These are phyloP conservation scores for Protomyces pachydermus DNA, from an alignment of 1,139 yeast species.

Conservation along the genomic window DNA sequence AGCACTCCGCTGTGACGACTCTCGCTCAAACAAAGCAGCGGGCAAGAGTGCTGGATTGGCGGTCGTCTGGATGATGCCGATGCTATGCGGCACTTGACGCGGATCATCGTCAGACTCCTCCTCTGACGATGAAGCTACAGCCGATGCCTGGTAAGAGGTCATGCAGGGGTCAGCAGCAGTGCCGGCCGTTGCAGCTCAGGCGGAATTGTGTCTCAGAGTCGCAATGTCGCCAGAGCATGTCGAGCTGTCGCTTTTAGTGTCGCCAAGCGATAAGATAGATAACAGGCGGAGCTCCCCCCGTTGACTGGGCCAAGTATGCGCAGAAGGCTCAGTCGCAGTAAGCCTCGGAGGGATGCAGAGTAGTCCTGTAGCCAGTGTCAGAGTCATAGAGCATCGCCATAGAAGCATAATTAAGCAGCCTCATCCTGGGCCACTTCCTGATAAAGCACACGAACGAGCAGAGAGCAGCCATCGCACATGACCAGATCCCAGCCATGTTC, in stretches of 20 bases:
- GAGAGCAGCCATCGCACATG: constrained; percentile 28
- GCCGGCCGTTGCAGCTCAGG: too few species aligned
- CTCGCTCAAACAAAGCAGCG: not conserved
- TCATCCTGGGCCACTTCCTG: constrained; percentile 13
- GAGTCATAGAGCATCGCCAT: not conserved
- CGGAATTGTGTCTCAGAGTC: too few species aligned
- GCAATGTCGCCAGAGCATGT: too few species aligned
- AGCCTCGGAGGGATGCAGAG: too few species aligned
- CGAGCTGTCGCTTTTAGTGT: too few species aligned
- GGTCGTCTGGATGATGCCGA: constrained; percentile 20
- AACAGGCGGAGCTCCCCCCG: too few species aligned
- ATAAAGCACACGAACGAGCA: constrained; percentile 27
- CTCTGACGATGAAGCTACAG: constrained; percentile 21
- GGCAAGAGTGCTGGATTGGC: constrained; percentile 3
- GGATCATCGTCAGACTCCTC: not conserved
- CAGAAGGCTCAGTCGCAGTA: too few species aligned
- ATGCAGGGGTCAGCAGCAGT: not conserved
- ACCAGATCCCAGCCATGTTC: constrained; percentile 27
- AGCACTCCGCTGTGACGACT: not conserved
- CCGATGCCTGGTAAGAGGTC: constrained; percentile 25
- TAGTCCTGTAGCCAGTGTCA: too few species aligned
- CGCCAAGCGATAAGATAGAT: too few species aligned
- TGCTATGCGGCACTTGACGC: constrained; percentile 9
- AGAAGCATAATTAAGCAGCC: not conserved
- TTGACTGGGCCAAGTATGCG: too few species aligned